Conservation (phyloP, 2,329 filamentous ascomycete species). For the Furcasterigmium sp. region DNA sequence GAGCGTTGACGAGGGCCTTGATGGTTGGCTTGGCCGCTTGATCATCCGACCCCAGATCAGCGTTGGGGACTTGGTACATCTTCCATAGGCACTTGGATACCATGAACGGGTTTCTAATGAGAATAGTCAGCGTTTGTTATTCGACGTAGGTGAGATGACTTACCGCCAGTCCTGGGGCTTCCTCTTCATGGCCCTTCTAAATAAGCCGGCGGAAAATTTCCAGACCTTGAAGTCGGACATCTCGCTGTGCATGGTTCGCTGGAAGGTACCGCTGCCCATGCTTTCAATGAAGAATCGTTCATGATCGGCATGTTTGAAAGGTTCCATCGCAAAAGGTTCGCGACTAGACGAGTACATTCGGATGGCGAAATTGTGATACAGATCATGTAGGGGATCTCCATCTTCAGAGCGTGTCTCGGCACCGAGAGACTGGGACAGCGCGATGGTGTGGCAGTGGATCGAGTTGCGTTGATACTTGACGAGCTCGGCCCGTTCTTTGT, state of each 20-base stretch:
- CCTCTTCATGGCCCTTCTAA: constrained; percentile 48
- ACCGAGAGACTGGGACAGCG: constrained; percentile 49
- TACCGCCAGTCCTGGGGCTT: constrained; percentile 54
- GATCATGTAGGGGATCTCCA: constrained; percentile 49
- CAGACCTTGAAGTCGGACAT: constrained; percentile 57
- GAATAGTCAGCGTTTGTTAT: constrained; percentile 15
- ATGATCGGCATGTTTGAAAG: constrained; percentile 51
- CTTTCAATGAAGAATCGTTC: constrained; percentile 52
- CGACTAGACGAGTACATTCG: constrained; percentile 57
- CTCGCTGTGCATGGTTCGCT: constrained; percentile 46
- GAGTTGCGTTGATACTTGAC: constrained; percentile 71
- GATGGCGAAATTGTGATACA: constrained; percentile 58
- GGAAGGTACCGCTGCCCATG: constrained; percentile 44
- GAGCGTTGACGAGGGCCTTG: constrained; percentile 37
- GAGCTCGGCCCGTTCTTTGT: constrained; percentile 71
- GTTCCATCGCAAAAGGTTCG: constrained; percentile 59
- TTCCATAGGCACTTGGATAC: constrained; percentile 59
- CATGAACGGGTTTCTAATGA: constrained; percentile 52
- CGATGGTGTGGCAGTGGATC: constrained; percentile 72
- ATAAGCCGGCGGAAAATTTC: constrained; percentile 54
- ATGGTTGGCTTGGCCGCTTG: constrained; percentile 29
- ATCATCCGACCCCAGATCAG: constrained; percentile 39
- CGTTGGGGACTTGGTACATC: constrained; percentile 48
- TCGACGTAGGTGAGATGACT: constrained; percentile 17
- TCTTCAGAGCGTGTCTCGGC: constrained; percentile 38